Evolutionary conservation across 805 yeast genomes (phyloP), one percentile per base, ranked within the genome.

Genomic region (Wickerhamomyces chaumierensis): DNA sequence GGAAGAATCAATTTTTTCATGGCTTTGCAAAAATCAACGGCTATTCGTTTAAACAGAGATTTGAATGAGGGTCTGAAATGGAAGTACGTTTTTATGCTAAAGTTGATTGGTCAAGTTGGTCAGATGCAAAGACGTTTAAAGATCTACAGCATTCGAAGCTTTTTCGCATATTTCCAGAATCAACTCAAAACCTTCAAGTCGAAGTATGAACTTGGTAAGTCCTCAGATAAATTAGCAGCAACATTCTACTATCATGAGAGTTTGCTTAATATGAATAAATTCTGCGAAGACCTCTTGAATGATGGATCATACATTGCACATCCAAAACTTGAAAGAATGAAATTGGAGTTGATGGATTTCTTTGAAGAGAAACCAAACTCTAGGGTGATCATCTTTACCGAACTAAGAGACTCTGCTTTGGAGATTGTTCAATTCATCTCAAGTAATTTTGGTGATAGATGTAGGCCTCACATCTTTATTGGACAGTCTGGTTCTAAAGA

Each of bases 401-500:
- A 88, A 54, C 72, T 75, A 42, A 71, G 99, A 55, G 94, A 85
- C 45, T 81, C 95, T 4, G 98, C 97, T 0, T 61, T 84, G 32
- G 96, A 88, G 45, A 81, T 92, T 34, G 85, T 84, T 2, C 77
- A 75, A 45, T 70, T 61, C 38, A 60, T 78, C 35, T 90, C 81
- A 46, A 43, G 53, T 6, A 45, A 55, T 39, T 53, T 51, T 31
- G 59, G 58, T 39, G 48, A 43, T 21, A 61, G 44, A 32, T 59
- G 73, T 18, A 70, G 71, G 36, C 84, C 97, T 0, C 95, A 85
- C 55, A 75, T 90, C 18, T 92, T 92, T 54, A 85, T 92, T 45
- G 99, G 99, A 0, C 99, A 92, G 55, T 71, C 95, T 0, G 73
- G 71, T 43, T 88, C 78, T 39, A 78, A 75, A 50, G 85, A 78